Evolutionary conservation across 495 filamentous ascomycete species (phyloP), one percentile per base, ranked within the genome.

Genomic region (Staphylotrichum tortipilum): DNA sequence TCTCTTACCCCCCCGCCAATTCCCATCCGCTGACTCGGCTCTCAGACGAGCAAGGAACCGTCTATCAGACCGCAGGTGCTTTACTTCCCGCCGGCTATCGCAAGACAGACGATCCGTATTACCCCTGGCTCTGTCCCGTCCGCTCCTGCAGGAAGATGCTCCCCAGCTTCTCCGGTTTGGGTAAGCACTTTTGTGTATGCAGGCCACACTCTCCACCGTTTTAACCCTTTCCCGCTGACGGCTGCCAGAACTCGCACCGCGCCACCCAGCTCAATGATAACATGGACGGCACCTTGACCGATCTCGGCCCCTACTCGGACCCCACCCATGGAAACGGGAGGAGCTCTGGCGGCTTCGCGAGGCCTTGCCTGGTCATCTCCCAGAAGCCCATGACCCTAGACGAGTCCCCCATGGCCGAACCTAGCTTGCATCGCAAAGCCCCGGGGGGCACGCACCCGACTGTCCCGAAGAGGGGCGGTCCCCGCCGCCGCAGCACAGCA

Each of bases 81-180:
- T 26, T 65, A 19, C 11, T 67, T 5, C 64, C 62, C 1, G 11
- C 23, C 5, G 54, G 55, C 0, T 67, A 67, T 39, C 23, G 50
- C n/a, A 30, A 54, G 4, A 53, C 48, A 11, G 41, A 47, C 37
- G 19, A 65, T 34, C 53, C 49, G 7, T 26, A 50, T 0, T 51
- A 49, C 29, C 60, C 57, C 0, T 67, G 64, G 64, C 53, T 65
- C 9, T 67, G 64, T 38, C 62, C 62, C 2, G 34, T 65, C 4
- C 50, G 64, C n/a, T 54, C 51, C 5, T 67, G 64, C 40, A 47
- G 62, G 15, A 41, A 36, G 19, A 4, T 58, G 22, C 55, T 61
- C 28, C 22, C 51, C 3, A 53, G 28, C 6, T 41, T 67, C 1
- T 5, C 12, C 0, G 56, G 62, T 7, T 31, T 67, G 11, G 55